phyloP scores from a whole-genome alignment of 495 filamentous ascomycete species.

The Hypoxylon subgilvum region DNA sequence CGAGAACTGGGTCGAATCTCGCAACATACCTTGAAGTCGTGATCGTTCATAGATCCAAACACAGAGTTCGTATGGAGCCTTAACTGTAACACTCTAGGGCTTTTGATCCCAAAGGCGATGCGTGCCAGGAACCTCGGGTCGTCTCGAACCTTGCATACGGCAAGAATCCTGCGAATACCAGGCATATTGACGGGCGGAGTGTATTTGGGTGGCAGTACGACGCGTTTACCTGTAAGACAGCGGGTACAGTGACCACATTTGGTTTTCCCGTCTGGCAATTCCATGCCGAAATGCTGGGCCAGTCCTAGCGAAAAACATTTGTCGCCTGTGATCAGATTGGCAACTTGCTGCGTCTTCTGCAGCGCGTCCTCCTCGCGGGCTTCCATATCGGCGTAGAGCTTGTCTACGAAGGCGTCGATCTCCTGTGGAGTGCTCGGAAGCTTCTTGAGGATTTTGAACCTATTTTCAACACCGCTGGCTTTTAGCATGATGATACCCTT shows the following conservation, averaged over 20 bases:
- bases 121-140: slow-evolving; percentile 62
- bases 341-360: slow-evolving; percentile 52
- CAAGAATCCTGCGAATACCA: slow-evolving; percentile 48
- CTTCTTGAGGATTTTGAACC: slow-evolving; percentile 54
- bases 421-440: slow-evolving; percentile 50
- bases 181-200: slow-evolving; percentile 40
- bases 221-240: slow-evolving; percentile 52
- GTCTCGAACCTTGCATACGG: slow-evolving; percentile 50
- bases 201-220: slow-evolving; percentile 40
- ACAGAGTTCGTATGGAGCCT: slow-evolving; percentile 49
- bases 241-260: slow-evolving; percentile 61
- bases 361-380: slow-evolving; percentile 57
- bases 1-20: neutral
- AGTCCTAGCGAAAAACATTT: slow-evolving; percentile 56
- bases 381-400: slow-evolving; percentile 57
- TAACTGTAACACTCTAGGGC: slow-evolving; percentile 53
- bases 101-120: slow-evolving; percentile 64
- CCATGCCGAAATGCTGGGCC: slow-evolving; percentile 63
- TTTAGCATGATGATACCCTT: slow-evolving; percentile 53
- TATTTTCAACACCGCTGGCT: slow-evolving; percentile 53
- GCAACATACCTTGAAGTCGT: slow-evolving; percentile 54
- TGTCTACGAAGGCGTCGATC: slow-evolving; percentile 46
- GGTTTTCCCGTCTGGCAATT: slow-evolving; percentile 42
- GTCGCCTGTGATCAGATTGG: slow-evolving; percentile 54
- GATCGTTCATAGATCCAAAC: slow-evolving; percentile 59